Evolutionary conservation across 306 rosid genomes (phyloP), one percentile per base, ranked within the genome.

Genomic region (Sophora flavescens): DNA sequence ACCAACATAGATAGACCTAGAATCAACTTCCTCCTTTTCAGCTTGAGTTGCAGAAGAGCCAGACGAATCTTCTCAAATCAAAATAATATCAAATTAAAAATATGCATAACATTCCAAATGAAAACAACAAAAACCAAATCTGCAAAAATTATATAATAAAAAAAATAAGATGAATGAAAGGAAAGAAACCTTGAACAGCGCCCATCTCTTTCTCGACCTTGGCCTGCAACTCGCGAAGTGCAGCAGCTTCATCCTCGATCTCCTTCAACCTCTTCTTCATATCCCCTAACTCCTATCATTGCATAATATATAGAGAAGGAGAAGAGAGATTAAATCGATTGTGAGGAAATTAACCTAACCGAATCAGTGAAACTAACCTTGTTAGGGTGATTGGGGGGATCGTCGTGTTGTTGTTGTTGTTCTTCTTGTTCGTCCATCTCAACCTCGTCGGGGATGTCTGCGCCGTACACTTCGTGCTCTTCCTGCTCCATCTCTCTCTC

Each of bases 201-300:
- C 99, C 98, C 99, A 96, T 96, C 88, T 96, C 99, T 84, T 96
- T 96, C 88, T 92, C 98, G 22, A 92, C 99, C 90, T 96, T 96
- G 39, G 99, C 97, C 89, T 96, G 99, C 97, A 96, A 91, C 68
- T 96, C 99, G 45, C 99, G 93, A 52, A 96, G 98, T 26, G 98
- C 97, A 8, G 92, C 72, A 8, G 98, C 98, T 75, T 95, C 98
- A 36, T 95, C 98, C 59, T 95, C 99, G 80, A 96, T 96, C 89
- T 92, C 97, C 83, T 96, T 92, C 47, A 96, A 90, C 91, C 98
- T 83, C 90, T 90, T 96, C 87, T 92, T 96, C 99, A 96, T 96
- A 62, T 96, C 98, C 91, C 93, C 99, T 93, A 96, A 80, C 75
- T 96, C 99, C 98, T 96, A 28, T 14, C 0, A 77, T 22, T 22